Conservation (phyloP, 768 basidiomycete genomes). For the Leucosporidium scottii region DNA sequence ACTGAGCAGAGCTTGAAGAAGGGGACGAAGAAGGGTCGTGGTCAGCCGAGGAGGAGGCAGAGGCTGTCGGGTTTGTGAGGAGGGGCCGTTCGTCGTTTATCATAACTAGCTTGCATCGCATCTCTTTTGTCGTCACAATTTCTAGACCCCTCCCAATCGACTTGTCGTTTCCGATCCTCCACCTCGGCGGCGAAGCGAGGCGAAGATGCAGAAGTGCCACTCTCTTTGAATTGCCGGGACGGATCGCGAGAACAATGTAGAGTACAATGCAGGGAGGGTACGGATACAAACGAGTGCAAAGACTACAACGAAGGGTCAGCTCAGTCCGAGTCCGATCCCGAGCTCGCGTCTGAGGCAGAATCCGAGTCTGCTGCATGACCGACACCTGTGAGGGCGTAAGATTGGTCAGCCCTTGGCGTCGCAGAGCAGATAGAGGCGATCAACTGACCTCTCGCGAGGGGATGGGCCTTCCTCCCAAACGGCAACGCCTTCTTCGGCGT, state of each 20-base stretch:
- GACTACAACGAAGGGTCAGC: too few relatives aligned
- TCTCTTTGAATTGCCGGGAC: too few relatives aligned
- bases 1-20: not conserved
- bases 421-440: too few relatives aligned
- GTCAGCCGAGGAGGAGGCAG: not conserved
- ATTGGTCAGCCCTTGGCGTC: not conserved
- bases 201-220: too few relatives aligned
- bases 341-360: slow-evolving; percentile 7
- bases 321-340: slow-evolving; percentile 23
- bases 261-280: too few relatives aligned
- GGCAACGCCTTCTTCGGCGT: slow-evolving; percentile 6
- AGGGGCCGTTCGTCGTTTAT: not conserved
- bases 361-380: slow-evolving; percentile 3
- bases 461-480: not conserved
- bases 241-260: too few relatives aligned
- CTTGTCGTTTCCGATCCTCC: too few relatives aligned
- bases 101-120: not conserved
- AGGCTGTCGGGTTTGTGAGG: not conserved
- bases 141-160: not conserved
- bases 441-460: slow-evolving; percentile 1
- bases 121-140: not conserved
- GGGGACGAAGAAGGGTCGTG: not conserved
- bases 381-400: not conserved
- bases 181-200: too few relatives aligned
- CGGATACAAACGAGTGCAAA: too few relatives aligned